Percentiles rank a stretch among this genome's conserved stretches.
phyloP scores from a whole-genome alignment of 768 basidiomycete species.

The Lentinula guzmanii region DNA sequence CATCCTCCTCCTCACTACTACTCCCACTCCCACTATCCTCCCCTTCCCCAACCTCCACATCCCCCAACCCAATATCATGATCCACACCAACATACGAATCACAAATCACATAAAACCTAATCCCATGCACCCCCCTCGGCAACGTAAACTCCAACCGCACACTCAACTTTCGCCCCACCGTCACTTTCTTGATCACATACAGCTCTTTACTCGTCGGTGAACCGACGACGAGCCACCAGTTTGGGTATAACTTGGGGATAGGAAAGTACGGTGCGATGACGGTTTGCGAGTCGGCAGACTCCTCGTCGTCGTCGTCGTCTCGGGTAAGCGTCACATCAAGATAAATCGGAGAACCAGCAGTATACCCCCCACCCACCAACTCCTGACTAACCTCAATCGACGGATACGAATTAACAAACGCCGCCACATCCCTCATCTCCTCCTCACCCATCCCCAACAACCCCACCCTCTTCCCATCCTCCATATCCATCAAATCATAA shows the following conservation, averaged over 20 bases:
- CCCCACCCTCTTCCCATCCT: constrained; percentile 80
- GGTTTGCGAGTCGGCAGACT: constrained; percentile 54
- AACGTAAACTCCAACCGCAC: constrained; percentile 89
- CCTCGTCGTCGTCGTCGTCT: constrained; percentile 75
- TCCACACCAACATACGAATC: constrained; percentile 91
- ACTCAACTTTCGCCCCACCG: constrained; percentile 77
- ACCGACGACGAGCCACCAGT: constrained; percentile 98
- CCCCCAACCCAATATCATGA: constrained; percentile 80
- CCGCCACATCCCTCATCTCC: constrained; percentile 92
- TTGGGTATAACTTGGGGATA: constrained; percentile 72
- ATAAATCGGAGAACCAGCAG: constrained; percentile 77
- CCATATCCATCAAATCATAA: constrained; percentile 98
- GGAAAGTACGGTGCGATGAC: constrained; percentile 97
- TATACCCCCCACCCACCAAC: constrained; percentile 82
- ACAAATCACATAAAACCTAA: constrained; percentile 89
- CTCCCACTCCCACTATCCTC: constrained; percentile 77
- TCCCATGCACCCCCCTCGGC: constrained; percentile 73
- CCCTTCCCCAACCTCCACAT: constrained; percentile 85
- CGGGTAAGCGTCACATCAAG: constrained; percentile 75
- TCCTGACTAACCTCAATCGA: constrained; percentile 89
- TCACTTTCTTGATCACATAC: constrained; percentile 83
- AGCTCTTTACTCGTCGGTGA: constrained; percentile 75
- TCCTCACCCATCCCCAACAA: constrained; percentile 78
- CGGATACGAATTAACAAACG: constrained; percentile 94
- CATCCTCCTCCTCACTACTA: constrained; percentile 48